Base-by-base conservation (phyloP, 495 filamentous ascomycete species). In the Aspergillus sclerotiicarbonarius region DNA sequence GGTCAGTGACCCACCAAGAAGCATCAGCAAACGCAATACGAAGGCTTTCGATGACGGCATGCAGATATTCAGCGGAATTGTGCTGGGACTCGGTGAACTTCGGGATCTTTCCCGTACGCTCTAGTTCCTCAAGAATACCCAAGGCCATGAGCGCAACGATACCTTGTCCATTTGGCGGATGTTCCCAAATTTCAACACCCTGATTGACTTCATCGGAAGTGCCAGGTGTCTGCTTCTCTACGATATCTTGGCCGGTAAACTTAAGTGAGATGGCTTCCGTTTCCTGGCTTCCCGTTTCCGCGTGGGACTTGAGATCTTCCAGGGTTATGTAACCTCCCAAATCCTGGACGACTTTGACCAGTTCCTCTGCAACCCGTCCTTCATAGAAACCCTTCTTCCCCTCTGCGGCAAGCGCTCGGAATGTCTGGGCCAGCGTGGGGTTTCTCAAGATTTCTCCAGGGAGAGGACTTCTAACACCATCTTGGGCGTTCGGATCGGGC, bases 81-180 rank as follows among this genome's bases (percentile, higher is more conserved):
- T 93, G 90, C 65, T 96, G 88, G 0, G 71, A 66, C 29, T 81
- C 67, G 0, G 60, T 72, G 71, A 90, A 96, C n/a, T 72, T 79
- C 8, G 85, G 84, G 65, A 96, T 89, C 57, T 84, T 83, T 39
- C 84, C 85, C 9, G 69, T 69, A n/a, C 81, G 79, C 71, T 96
- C 90, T 6, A 98, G 81, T 63, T 89, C 83, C 65, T 96, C 85
- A 45, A 98, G 76, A 59, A 98, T 93, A 3, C 95, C 94, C 0
- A 98, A 78, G 1, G 94, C 88, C 84, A 98, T 95, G 39, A 98
- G 79, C 5, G 94, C 95, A 0, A 98, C 91, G 59, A 98, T 88
- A 10, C 94, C 94, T 71, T 98, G 94, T 0, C 95, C 92, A 73
- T 97, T 98, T n/a, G 94, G 94, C 39, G 94, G 91, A 72, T 96